Conservation (phyloP, 2,329 filamentous ascomycete genomes). For the Graphiopsis chlorocephala region DNA sequence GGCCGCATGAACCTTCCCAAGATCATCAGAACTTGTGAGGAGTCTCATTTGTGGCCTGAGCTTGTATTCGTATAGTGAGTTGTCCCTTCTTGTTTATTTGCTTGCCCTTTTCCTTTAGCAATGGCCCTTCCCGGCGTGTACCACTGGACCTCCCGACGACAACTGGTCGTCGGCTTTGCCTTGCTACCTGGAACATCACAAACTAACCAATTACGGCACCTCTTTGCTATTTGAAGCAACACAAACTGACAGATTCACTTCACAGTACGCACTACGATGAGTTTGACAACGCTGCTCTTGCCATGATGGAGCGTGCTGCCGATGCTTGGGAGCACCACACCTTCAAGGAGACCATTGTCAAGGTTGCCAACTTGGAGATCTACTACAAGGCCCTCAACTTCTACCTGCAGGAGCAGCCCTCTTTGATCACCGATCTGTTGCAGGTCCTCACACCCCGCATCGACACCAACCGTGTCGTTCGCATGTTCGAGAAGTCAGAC, state of each 20-base stretch:
- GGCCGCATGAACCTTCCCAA: constrained; percentile 94
- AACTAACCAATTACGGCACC: too few species aligned
- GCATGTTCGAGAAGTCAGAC: constrained; percentile 98
- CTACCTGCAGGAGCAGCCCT: constrained; percentile 95
- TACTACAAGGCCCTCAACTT: constrained; percentile 98
- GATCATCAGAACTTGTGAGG: constrained; percentile 89
- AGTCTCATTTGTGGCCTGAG: constrained; percentile 95
- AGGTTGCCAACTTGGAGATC: constrained; percentile 97
- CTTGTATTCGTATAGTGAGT: too few species aligned
- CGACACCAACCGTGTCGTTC: constrained; percentile 97
- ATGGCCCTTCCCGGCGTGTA: too few species aligned
- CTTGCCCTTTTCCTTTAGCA: too few species aligned
- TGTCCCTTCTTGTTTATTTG: too few species aligned
- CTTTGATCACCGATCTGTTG: constrained; percentile 90
- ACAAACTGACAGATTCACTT: too few species aligned
- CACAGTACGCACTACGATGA: constrained; percentile 99
- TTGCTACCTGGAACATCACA: too few species aligned
- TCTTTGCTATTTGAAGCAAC: too few species aligned
- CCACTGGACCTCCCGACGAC: too few species aligned
- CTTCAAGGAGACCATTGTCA: constrained; percentile 98
- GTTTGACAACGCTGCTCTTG: constrained; percentile 92
- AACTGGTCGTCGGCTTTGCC: too few species aligned
- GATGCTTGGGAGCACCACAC: constrained; percentile 99
- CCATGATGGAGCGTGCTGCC: constrained; percentile 95
- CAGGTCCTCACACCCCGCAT: constrained; percentile 89